Evolutionary conservation across 1,139 yeast species (phyloP).

Genomic region (Nakaseomyces uthaithaninus): DNA sequence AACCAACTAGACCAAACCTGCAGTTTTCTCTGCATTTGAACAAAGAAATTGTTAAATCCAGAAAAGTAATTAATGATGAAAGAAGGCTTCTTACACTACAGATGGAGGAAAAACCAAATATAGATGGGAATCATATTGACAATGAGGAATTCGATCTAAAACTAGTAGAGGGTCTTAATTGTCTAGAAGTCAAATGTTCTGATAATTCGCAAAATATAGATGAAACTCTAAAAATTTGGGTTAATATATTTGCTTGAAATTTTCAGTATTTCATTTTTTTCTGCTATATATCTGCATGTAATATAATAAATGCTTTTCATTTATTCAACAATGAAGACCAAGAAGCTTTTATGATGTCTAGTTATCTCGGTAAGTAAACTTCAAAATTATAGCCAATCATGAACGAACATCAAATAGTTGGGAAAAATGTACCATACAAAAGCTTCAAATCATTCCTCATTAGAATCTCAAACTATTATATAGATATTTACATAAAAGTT

Average conservation of each 20-base stretch:
- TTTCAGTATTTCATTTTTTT: too few relatives aligned
- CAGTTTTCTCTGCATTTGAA: constrained; percentile 21
- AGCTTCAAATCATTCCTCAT: too few relatives aligned
- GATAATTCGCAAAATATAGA: constrained; percentile 11
- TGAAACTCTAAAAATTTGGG: constrained; percentile 28
- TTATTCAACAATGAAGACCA: too few relatives aligned
- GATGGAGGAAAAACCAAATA: constrained; percentile 9
- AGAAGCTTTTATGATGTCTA: too few relatives aligned
- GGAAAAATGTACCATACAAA: too few relatives aligned
- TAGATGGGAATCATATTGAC: constrained; percentile 7
- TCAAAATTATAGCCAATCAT: too few relatives aligned
- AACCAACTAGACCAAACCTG: constrained; percentile 13
- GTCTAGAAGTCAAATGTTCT: constrained; percentile 22
- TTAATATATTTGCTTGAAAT: constrained; percentile 28
- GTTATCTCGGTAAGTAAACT: too few relatives aligned
- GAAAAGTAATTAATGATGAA: constrained; percentile 7
- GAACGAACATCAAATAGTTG: too few relatives aligned
- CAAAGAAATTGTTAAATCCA: constrained; percentile 19
- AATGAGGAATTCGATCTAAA: constrained; percentile 24
- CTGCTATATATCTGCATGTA: too few relatives aligned
- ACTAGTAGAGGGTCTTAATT: constrained; percentile 28
- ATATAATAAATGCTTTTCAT: too few relatives aligned
- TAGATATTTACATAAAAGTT: too few relatives aligned
- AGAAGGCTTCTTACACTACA: constrained; percentile 1
- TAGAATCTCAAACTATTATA: too few relatives aligned